Evolutionary conservation across 23 red algal species (phyloP), one percentile per base, ranked within the genome.

Genomic region (Gracilariopsis chorda): DNA sequence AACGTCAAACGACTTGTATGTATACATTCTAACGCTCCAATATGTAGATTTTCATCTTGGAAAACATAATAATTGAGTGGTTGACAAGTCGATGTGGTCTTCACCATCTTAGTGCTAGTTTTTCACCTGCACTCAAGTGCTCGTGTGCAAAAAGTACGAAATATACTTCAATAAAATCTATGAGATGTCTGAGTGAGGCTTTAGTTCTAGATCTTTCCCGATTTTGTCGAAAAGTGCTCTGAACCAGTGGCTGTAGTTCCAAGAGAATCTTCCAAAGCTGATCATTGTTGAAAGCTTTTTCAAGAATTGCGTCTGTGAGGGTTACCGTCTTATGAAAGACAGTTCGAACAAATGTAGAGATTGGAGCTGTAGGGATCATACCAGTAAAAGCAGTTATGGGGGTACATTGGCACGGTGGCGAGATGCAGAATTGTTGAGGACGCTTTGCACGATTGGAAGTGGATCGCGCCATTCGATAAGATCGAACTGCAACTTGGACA

Each of bases 381-480:
- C 76, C 76, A 27, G 44, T 80, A 41, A 80, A 57, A 11, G 46
- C 46, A 8, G 76, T 57, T 11, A 80, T 80, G 7, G 76, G 49
- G 11, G 37, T 21, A 21, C 23, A 55, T 80, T 80, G 8, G 43
- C 76, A 28, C 76, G 76, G 28, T 48, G 45, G 12, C 28, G 49
- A 53, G 76, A 80, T 49, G 76, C 43, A 28, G 76, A 51, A 49
- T 78, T 78, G 36, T 49, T 78, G 36, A 78, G 43, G 17, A 46
- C 13, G 36, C 32, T 48, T 48, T 42, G 27, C 13, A 78, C 17
- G 47, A 78, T 11, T 27, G 72, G 72, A 43, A 78, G 13, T 11
- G 47, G 43, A 33, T 78, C 72, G 12, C 30, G 75, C 41, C 7
- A 80, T 49, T 80, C 43, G 20, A 21, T 9, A 55, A 52, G 46